Base-by-base conservation (phyloP, 106 monocot genomes). In the Apostasia ramifera region DNA sequence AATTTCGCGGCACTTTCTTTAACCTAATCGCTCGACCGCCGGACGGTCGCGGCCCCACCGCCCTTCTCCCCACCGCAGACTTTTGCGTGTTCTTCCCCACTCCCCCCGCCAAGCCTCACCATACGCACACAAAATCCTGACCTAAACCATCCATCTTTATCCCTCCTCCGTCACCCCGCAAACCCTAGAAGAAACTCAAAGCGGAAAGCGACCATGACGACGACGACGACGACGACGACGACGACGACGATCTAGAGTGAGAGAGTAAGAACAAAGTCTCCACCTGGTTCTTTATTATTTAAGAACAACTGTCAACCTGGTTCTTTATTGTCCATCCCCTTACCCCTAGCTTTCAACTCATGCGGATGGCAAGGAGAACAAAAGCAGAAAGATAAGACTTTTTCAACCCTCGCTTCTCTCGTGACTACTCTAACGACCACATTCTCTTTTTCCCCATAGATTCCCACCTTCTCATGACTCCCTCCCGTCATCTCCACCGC, bases 31-130 rank as follows among this genome's bases (percentile, higher is more conserved):
- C 39, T 40, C 59, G 8, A 9, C 59, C 59, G 59, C 40, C 40
- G 59, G 59, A 59, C 59, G 40, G 37, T 40, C 40, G 8, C 7
- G 59, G 59, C 40, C 59, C 59, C 59, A 57, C 57, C 57, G 57
- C 57, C 26, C 57, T 57, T n/a, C 2, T 26, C 57, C 57, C 9
- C 2, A 26, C 38, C n/a, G 5, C 57, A 39, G 37, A 59, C 59
- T 59, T 56, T 56, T 59, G 59, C 59, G 59, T 59, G 59, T 40
- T 59, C 59, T 40, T 12, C 53, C 13, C 13, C 53, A 0, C 40
- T 40, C 5, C 59, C 40, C 6, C 26, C 26, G 26, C 26, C 26
- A 26, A 26, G 26, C 26, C 26, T 26, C 26, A 26, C 26, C 26
- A 26, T 26, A 26, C 0, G 26, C 0, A 0, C 26, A 26, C 26